These are phyloP conservation scores for Populus hybrid DNA, from an alignment of 441 rosid species.

Conservation along the genomic window DNA sequence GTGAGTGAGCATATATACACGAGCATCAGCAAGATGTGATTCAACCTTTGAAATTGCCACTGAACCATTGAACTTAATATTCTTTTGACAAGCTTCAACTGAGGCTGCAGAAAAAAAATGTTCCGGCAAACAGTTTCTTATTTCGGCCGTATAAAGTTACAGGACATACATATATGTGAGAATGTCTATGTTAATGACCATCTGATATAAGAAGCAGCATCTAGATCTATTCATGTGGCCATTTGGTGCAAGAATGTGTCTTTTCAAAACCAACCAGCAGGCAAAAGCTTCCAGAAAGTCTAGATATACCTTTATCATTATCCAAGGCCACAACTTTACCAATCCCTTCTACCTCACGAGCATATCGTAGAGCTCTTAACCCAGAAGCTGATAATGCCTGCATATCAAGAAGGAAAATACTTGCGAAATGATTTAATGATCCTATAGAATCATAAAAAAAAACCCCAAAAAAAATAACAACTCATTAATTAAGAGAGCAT, in stretches of 20 bases:
- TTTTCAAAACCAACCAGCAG: conserved; percentile 1
- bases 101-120: conserved; percentile 43
- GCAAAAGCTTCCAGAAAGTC: conserved; percentile 3
- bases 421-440: background rate
- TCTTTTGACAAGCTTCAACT: conserved; percentile 88
- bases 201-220: conserved; percentile 1
- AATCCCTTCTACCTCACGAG: conserved; percentile 84
- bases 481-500: background rate
- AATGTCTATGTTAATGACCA: background rate
- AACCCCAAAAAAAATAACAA: conserved; percentile 5
- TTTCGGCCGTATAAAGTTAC: background rate
- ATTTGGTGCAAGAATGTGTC: background rate
- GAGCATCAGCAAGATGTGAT: conserved; percentile 90
- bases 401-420: conserved; percentile 16
- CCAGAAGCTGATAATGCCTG: conserved; percentile 98
- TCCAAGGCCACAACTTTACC: conserved; percentile 95
- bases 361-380: conserved; percentile 87
- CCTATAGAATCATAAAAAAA: background rate
- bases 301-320: conserved; percentile 72
- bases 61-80: conserved; percentile 87
- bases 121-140: background rate
- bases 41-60: conserved; percentile 84
- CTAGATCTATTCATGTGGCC: background rate
- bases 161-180: background rate
- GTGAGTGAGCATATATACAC: conserved; percentile 89